Evolutionary conservation across 148 eudicot species (phyloP).

Genomic region (Suaeda aralocaspica): DNA sequence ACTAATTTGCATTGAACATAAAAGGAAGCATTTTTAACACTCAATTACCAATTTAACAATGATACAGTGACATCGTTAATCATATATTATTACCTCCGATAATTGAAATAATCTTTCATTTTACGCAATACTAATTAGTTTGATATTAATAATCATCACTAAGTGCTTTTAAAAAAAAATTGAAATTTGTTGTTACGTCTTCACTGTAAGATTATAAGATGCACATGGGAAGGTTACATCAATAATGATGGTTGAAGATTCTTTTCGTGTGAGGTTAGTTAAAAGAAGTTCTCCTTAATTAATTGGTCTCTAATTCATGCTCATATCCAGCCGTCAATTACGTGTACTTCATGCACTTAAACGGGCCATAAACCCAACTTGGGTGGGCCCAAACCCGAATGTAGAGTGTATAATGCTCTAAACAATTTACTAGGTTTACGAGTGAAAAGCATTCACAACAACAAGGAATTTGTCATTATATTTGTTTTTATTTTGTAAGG

Average conservation of each 20-base stretch:
- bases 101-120: background rate
- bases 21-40: too few species aligned
- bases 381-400: background rate
- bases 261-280: slow-evolving; percentile 21
- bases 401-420: background rate
- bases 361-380: background rate
- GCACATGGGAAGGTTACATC: slow-evolving; percentile 20
- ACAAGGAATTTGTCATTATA: too few species aligned
- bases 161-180: background rate
- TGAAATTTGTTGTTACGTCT: background rate
- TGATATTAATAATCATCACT: too few species aligned
- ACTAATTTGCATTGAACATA: too few species aligned
- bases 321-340: slow-evolving; percentile 20
- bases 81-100: background rate
- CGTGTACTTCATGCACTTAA: slow-evolving; percentile 10
- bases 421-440: too few species aligned
- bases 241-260: slow-evolving; percentile 11
- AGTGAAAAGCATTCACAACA: too few species aligned
- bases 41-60: too few species aligned
- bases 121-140: background rate
- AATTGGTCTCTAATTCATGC: background rate
- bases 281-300: background rate
- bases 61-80: too few species aligned
- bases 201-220: background rate
- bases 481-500: too few species aligned